A percentile compares a stretch with the other conserved stretches of the same genome.
phyloP scores from a whole-genome alignment of 139 green algal species.

The Chlorella ohadii region DNA sequence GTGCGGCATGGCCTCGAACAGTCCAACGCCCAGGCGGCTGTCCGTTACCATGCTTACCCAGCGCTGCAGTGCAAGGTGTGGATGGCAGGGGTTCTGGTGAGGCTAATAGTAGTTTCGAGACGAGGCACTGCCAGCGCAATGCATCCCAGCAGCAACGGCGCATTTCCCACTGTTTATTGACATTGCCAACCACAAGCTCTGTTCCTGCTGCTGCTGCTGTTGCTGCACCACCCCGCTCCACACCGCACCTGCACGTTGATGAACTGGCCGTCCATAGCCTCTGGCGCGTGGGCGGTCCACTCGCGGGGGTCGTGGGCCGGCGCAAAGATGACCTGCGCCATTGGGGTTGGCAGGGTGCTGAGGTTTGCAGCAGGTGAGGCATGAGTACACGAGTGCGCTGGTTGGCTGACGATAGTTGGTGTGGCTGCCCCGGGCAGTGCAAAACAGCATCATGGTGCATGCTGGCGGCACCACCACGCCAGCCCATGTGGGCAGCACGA shows the following conservation, averaged over 20 bases:
- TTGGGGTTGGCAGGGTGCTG: background rate
- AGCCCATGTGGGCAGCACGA: no score
- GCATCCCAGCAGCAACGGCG: no score
- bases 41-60: constrained; percentile 30
- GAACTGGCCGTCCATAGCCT: constrained; percentile 34
- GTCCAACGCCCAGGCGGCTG: constrained; percentile 8
- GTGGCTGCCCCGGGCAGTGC: no score
- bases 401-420: no score
- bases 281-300: background rate
- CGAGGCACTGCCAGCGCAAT: no score
- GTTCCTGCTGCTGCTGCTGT: background rate
- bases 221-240: background rate
- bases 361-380: no score
- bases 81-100: background rate
- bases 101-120: no score
- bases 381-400: no score
- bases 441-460: no score
- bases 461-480: no score
- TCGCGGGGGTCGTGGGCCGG: constrained; percentile 12
- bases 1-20: constrained; percentile 34
- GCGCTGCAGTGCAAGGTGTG: background rate
- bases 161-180: no score
- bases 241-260: constrained; percentile 20
- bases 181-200: no score
- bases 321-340: constrained; percentile 31